Evolutionary conservation across 768 basidiomycete genomes (phyloP), one percentile per base, ranked within the genome.

Genomic region (Rubroboletus satanas): DNA sequence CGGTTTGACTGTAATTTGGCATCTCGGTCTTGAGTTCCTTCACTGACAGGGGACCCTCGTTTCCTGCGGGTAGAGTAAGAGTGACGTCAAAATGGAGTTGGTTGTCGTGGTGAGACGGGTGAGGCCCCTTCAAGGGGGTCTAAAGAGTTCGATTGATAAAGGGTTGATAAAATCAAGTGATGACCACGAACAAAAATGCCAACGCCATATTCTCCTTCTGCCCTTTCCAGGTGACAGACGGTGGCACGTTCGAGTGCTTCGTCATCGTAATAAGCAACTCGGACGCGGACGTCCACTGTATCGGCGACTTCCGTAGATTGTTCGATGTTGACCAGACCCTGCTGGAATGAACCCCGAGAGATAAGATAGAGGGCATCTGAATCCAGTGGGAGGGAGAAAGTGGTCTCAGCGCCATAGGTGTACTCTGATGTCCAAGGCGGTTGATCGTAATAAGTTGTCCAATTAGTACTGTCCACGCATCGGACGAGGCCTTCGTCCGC

Each of bases 1-100:
- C 50, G 11, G 57, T 54, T 21, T 82, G 76, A 35, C 43, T 50
- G 41, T 75, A 78, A 54, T 74, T 73, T 14, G 69, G 71, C 35
- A 80, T 52, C 35, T 72, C 64, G 5, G 80, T 81, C 53, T 74
- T 70, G 28, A 83, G 72, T 5, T 61, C 62, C 49, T 77, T 74
- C 59, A 84, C 72, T 3, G 59, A 49, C 6, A 73, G 60, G 26
- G 69, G 41, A 18, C 58, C 45, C 14, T 60, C 49, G 5, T 49
- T 59, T 7, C 64, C 62, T 15, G 62, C 64, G 8, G 79, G 81
- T 3, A 81, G 64, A 43, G 64, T 68, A 14, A 78, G 59, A 17
- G 64, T 71, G 14, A 75, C 64, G 7, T 73, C 71, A 37, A 77
- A 77, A 28, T 48, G 59, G 42, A 76, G 60, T 10, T 45, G 56